Conservation (phyloP, 257 asterid genomes). For the Leptodermis oblonga region DNA sequence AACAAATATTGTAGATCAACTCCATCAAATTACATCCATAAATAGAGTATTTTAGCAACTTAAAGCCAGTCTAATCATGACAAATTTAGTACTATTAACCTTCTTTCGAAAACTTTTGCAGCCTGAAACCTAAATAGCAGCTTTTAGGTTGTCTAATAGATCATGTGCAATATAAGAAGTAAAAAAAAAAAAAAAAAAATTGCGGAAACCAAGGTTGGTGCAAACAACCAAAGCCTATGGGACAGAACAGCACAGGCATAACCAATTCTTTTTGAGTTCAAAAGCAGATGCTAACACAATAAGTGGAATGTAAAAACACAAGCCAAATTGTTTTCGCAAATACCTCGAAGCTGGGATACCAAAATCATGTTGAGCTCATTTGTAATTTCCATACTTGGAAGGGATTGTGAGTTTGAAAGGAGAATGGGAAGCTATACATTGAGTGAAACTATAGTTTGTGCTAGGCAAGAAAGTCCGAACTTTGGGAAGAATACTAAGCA, state of each 20-base stretch:
- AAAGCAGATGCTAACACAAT: not conserved
- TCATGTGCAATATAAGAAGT: too few species aligned
- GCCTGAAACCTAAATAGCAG: not conserved
- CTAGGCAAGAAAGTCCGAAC: too few species aligned
- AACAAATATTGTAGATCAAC: not conserved
- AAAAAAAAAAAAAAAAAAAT: not conserved
- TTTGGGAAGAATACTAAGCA: not conserved
- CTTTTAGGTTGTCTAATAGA: not conserved
- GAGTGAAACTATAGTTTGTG: too few species aligned
- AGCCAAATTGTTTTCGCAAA: not conserved
- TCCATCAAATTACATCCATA: not conserved
- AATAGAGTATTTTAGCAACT: not conserved
- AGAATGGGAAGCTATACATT: too few species aligned
- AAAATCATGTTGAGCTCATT: too few species aligned
- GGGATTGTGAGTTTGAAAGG: not conserved
- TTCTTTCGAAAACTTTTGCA: not conserved
- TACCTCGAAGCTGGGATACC: slow-evolving; percentile 89
- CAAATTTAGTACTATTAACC: not conserved
- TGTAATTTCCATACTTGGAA: not conserved
- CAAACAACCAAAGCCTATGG: not conserved
- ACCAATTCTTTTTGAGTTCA: not conserved
- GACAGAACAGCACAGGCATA: not conserved
- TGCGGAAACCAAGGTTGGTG: not conserved
- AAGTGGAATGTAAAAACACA: not conserved
- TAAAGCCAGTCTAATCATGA: not conserved